Base-by-base conservation (phyloP, 2,329 filamentous ascomycete genomes). In the Cladosporium phlei region DNA sequence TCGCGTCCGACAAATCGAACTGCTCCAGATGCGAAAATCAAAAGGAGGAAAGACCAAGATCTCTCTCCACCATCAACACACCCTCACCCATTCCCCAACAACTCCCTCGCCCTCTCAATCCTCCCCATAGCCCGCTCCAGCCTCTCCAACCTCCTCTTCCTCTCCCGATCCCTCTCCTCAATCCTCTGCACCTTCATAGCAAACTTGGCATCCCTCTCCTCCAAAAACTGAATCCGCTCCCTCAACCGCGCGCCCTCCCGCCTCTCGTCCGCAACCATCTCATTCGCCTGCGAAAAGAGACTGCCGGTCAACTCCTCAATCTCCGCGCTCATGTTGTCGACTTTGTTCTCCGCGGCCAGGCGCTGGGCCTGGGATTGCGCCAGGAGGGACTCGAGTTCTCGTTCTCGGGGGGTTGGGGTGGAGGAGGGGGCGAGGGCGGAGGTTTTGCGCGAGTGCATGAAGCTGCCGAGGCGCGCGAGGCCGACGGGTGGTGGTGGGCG, bases 201-300 rank as follows among this genome's bases (percentile, higher is more conserved):
- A 19, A 93, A 73, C 59, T 76, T 78, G 5, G 84, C 85, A 49
- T 85, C 71, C 89, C 86, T 71, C 55, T 72, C 68, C 68, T 90
- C 86, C 17, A 93, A 68, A 58, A 82, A 73, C 46, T 72, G 77
- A 5, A 93, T 79, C 29, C 84, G 70, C 60, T 85, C 80, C 68
- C 88, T 84, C 25, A 93, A 72, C 58, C 75, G 78, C 3, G 85
- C 85, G 48, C 85, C 72, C 30, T 83, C 84, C 47, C 80, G 76
- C 33, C 87, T 72, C 71, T 93, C 87, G 14, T 77, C 73, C 2
- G 87, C 86, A 16, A 93, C 87, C 87, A 93, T 93, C 68, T 89
- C 82, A 64, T 93, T 93, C 42, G 87, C 87, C 69, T 90, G 83
- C 68, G 86, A 82, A 64, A 93, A 93, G 45, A 93, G 69, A 40